Percentiles rank a stretch among this genome's conserved stretches.
Conservation (phyloP, 179 eudicot species). For the Silene noctiflora region DNA sequence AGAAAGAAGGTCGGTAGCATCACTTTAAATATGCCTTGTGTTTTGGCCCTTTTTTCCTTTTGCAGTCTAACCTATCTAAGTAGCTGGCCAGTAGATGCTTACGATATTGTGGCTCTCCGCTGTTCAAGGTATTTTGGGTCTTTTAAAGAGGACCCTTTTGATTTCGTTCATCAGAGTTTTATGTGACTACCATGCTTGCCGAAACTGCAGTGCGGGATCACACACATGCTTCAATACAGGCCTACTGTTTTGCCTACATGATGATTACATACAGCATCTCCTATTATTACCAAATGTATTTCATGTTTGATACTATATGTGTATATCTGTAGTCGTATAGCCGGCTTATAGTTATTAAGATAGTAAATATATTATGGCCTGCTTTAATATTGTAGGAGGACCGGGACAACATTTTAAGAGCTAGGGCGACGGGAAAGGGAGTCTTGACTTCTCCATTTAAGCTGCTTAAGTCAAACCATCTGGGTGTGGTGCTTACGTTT, state of each 20-base stretch:
- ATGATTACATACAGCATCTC: neutral
- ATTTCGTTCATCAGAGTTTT: too few species aligned
- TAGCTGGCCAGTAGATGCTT: too few species aligned
- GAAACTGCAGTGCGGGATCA: neutral
- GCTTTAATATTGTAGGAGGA: conserved; percentile 58
- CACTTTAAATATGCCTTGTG: too few species aligned
- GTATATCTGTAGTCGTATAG: neutral
- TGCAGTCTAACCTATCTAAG: too few species aligned
- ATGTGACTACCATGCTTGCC: too few species aligned
- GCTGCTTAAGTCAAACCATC: conserved; percentile 79
- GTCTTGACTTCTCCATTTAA: conserved; percentile 86
- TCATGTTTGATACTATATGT: too few species aligned
- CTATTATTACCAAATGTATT: neutral
- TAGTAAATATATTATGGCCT: neutral
- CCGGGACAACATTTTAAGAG: conserved; percentile 87
- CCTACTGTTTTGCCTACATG: neutral
- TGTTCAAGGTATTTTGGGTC: too few species aligned
- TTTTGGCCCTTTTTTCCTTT: too few species aligned
- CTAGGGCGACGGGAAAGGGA: conserved; percentile 89
- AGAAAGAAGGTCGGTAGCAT: too few species aligned
- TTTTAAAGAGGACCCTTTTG: too few species aligned
- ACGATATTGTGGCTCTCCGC: too few species aligned
- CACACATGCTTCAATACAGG: neutral
- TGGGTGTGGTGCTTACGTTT: conserved; percentile 92
- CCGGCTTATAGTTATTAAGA: neutral